phyloP scores from a whole-genome alignment of 1,284 basidiomycete genomes.

The Ceratobasidium sp. region DNA sequence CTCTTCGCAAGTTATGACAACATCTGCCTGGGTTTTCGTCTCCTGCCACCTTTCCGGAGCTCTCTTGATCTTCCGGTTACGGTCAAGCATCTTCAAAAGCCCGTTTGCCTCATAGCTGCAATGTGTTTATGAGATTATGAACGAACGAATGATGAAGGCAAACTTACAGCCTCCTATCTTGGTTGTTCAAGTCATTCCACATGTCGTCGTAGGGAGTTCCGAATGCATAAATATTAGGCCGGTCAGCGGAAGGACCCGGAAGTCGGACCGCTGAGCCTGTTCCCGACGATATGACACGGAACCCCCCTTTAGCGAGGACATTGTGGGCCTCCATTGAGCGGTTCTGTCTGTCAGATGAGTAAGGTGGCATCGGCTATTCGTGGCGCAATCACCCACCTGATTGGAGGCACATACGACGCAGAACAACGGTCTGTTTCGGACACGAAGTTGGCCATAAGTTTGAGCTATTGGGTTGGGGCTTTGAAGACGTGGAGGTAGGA shows the following conservation, averaged over 20 bases:
- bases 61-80: conserved; percentile 90
- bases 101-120: conserved; percentile 93
- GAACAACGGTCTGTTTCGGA: conserved; percentile 74
- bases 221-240: conserved; percentile 96
- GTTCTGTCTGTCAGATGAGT: conserved; percentile 68
- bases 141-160: background rate
- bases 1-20: conserved; percentile 99
- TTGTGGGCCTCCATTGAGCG: conserved; percentile 99
- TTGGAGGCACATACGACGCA: conserved; percentile 99
- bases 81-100: conserved; percentile 95
- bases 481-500: conserved; percentile 29
- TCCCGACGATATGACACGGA: conserved; percentile 91
- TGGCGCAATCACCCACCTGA: conserved; percentile 67
- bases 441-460: conserved; percentile 10
- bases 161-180: conserved; percentile 86
- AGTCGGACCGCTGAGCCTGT: conserved; percentile 97
- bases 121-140: background rate
- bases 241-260: conserved; percentile 95
- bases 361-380: background rate
- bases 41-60: conserved; percentile 99
- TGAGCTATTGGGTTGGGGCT: conserved; percentile 34
- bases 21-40: conserved; percentile 83
- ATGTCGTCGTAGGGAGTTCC: conserved; percentile 99
- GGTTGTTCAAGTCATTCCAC: conserved; percentile 88
- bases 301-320: conserved; percentile 88